phyloP scores from a whole-genome alignment of 495 filamentous ascomycete genomes.

The Bryoglossum gracile region DNA sequence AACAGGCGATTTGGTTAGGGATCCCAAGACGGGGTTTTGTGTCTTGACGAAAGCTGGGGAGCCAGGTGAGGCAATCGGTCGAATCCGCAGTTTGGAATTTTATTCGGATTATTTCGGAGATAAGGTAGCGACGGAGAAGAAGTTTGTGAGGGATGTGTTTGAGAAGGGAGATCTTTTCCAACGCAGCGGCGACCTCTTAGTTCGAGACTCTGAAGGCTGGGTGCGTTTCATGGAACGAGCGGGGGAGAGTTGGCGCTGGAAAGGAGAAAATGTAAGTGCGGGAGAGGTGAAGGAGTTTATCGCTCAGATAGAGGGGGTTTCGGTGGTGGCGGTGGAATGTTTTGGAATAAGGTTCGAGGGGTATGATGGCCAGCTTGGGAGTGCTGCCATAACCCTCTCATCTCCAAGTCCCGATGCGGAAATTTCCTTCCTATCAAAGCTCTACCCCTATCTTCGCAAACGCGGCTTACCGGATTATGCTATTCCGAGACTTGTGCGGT shows the following conservation, averaged over 20 bases:
- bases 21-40: constrained; percentile 13
- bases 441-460: background rate
- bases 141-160: constrained; percentile 6
- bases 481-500: background rate
- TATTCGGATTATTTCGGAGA: constrained; percentile 19
- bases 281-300: constrained; percentile 32
- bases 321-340: constrained; percentile 39
- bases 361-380: constrained; percentile 13
- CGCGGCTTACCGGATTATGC: constrained; percentile 1
- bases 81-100: background rate
- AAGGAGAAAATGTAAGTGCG: constrained; percentile 11
- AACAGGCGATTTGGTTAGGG: background rate
- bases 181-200: constrained; percentile 3
- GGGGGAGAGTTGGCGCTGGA: constrained; percentile 10
- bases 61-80: constrained; percentile 10
- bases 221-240: constrained; percentile 6
- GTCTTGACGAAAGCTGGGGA: background rate
- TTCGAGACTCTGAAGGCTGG: constrained; percentile 3
- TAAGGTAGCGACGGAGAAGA: constrained; percentile 4
- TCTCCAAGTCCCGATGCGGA: background rate
- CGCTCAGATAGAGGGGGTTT: constrained; percentile 26
- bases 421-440: background rate
- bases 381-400: background rate
- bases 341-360: constrained; percentile 37
- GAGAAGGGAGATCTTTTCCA: constrained; percentile 9